Percentiles rank a stretch among this genome's conserved stretches.
Evolutionary conservation across 768 basidiomycete genomes (phyloP).

Genomic region (Mycena vulgaris): DNA sequence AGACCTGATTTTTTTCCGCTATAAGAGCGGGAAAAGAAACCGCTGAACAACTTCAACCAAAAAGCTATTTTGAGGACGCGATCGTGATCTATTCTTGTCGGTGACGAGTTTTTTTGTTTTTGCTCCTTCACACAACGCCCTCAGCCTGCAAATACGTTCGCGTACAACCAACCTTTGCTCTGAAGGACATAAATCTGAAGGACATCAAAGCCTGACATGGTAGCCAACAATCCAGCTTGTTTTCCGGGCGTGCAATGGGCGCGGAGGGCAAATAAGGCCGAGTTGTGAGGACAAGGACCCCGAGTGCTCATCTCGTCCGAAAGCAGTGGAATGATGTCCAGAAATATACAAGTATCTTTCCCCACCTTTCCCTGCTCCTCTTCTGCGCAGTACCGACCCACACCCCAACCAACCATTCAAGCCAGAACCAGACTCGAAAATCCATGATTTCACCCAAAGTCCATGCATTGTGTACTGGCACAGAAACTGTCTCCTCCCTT

Average conservation of each 20-base stretch:
- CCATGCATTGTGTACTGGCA: conserved; percentile 48
- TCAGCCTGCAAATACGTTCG: not conserved
- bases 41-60: no score
- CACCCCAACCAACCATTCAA: not conserved
- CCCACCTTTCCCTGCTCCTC: not conserved
- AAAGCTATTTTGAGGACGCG: no score
- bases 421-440: not conserved
- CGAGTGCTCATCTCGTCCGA: not conserved
- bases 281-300: not conserved
- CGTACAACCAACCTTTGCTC: not conserved
- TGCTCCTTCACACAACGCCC: not conserved
- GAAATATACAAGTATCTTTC: conserved; percentile 1
- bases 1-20: no score
- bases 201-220: not conserved
- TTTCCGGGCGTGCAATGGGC: no score
- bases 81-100: not conserved
- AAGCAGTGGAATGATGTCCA: not conserved
- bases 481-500: conserved; percentile 58
- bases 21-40: no score
- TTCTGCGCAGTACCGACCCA: not conserved
- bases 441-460: conserved; percentile 48
- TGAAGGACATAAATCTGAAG: not conserved
- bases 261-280: not conserved
- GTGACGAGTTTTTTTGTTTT: not conserved
- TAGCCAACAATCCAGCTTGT: not conserved